These are phyloP conservation scores for Jatropha podagrica DNA, from an alignment of 441 rosid genomes.

Conservation along the genomic window DNA sequence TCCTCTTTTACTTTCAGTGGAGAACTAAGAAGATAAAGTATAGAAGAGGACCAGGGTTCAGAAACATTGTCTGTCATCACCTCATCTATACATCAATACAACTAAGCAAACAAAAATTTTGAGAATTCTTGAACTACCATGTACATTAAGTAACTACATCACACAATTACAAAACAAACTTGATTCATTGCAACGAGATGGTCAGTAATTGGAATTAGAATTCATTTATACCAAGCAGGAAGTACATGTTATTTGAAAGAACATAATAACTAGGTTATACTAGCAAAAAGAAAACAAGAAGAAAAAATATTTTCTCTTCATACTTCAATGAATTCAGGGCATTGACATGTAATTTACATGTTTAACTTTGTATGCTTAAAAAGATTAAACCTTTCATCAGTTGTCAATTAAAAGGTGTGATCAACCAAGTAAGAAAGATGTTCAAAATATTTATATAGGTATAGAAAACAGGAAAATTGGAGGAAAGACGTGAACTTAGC, in stretches of 20 bases:
- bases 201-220: no score
- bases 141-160: slow-evolving; percentile 12
- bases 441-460: neutral
- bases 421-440: neutral
- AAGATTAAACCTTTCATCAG: neutral
- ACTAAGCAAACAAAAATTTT: neutral
- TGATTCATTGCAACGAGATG: no score
- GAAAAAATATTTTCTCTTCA: neutral
- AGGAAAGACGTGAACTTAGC: neutral
- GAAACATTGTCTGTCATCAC: slow-evolving; percentile 1
- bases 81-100: neutral
- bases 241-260: neutral
- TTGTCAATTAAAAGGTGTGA: neutral
- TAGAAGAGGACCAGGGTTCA: slow-evolving; percentile 10
- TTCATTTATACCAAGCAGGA: no score
- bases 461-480: neutral
- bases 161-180: neutral
- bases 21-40: slow-evolving; percentile 53
- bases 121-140: neutral
- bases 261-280: neutral
- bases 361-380: neutral
- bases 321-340: neutral
- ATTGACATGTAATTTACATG: neutral
- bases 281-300: neutral
- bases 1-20: slow-evolving; percentile 89